phyloP scores from a whole-genome alignment of 2,329 filamentous ascomycete species.

The Cryoendolithus antarcticus region DNA sequence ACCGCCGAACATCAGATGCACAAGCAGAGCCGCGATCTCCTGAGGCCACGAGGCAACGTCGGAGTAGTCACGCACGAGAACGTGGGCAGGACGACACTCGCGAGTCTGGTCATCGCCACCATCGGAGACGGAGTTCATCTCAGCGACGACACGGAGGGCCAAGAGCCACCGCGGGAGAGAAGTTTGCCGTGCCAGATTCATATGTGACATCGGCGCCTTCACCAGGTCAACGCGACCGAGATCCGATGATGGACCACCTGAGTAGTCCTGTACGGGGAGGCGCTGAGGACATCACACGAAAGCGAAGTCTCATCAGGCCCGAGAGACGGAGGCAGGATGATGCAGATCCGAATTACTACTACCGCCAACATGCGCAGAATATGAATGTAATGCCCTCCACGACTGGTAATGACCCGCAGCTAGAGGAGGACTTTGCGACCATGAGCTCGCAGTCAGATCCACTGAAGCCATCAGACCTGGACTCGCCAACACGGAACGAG shows the following conservation, averaged over 20 bases:
- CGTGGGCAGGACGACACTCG: conserved; percentile 2
- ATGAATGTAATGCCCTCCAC: conserved; percentile 85
- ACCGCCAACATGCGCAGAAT: conserved; percentile 84
- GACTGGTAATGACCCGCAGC: conserved; percentile 79
- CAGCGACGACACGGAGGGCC: background rate
- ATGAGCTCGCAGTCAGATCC: conserved; percentile 46
- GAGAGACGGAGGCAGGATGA: conserved; percentile 76
- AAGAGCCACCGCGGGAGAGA: too few relatives aligned
- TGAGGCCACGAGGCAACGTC: background rate
- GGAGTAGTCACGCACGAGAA: background rate
- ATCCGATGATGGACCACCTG: conserved; percentile 36
- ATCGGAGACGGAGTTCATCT: conserved; percentile 14
- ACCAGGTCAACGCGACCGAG: conserved; percentile 33
- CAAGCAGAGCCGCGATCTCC: too few relatives aligned
- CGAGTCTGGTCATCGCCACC: conserved; percentile 1
- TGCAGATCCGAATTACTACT: conserved; percentile 90
- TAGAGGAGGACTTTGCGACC: conserved; percentile 49
- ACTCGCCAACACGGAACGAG: conserved; percentile 26
- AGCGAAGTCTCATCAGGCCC: conserved; percentile 78
- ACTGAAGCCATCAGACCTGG: background rate
- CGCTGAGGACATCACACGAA: conserved; percentile 47
- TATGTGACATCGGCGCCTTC: conserved; percentile 27
- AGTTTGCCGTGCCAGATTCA: background rate
- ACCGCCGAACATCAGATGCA: too few relatives aligned
- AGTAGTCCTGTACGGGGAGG: conserved; percentile 13